Base-by-base conservation (phyloP, 345 rosid genomes). In the Lenwebbia sp. region DNA sequence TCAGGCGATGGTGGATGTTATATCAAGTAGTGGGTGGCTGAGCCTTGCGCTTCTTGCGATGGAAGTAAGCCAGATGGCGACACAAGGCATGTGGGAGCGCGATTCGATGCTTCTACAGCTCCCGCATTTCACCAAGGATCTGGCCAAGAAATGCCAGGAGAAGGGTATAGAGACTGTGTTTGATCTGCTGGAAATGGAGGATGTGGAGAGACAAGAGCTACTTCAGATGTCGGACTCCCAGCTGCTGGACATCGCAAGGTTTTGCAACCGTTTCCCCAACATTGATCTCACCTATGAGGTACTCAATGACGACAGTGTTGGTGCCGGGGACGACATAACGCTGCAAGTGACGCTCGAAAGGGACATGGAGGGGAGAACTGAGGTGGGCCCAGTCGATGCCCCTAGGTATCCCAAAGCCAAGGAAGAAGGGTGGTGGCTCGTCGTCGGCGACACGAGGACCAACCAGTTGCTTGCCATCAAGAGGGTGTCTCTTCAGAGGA, bases 381-480 rank as follows among this genome's bases (percentile, higher is more conserved):
- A 95, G 91, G 96, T 96, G 82, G 98, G 95, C 44, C 85, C 96
- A 0, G 98, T 96, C 41, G 95, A 96, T 87, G 91, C 96, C 83
- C 89, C 89, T 6, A 92, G 94, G 92, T 96, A 91, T 74, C 96
- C 98, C 4, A 94, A 95, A 90, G 90, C 94, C 82, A 96, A 96
- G 89, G 98, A 97, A 89, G 99, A 97, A 93, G 99, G 97, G 21
- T 97, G 99, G 99, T 95, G 99, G 98, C 95, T 97, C 15, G 99
- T 96, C 10, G 93, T 97, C 7, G 99, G 99, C 6, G 98, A 96
- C 88, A 92, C 94, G 10, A 93, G 90, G 91, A 93, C 91, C 70
- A 95, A 96, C 90, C 95, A 94, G 90, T 88, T 97, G 84, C 96
- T 96, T 58, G 97, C 96, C n/a, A 94, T 93, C 91, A 96, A 97